Conservation (phyloP, 2,329 filamentous ascomycete genomes). For the Lasiodiplodia citricola region DNA sequence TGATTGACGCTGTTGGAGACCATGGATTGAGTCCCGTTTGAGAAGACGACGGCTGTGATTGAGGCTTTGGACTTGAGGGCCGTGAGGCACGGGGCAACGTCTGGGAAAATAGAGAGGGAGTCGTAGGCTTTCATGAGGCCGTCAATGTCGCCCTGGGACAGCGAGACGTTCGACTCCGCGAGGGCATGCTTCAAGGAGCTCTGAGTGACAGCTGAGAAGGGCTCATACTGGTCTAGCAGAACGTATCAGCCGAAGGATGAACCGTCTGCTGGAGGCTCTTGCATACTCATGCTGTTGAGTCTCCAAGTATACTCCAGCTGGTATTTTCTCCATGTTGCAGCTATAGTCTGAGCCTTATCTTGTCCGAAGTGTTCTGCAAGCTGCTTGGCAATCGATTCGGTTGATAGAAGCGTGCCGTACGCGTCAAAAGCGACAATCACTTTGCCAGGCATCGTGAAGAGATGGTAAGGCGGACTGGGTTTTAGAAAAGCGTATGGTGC, state of each 20-base stretch:
- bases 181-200: constrained; percentile 68
- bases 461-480: not conserved
- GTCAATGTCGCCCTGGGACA: constrained; percentile 53
- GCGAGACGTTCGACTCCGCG: constrained; percentile 58
- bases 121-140: constrained; percentile 69
- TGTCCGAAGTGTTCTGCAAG: constrained; percentile 63
- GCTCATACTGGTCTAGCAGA: constrained; percentile 61
- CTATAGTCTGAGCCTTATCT: constrained; percentile 62
- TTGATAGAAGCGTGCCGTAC: constrained; percentile 76
- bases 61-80: constrained; percentile 48
- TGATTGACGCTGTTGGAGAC: constrained; percentile 63
- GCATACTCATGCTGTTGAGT: constrained; percentile 74
- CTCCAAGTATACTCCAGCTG: constrained; percentile 82
- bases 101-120: constrained; percentile 67
- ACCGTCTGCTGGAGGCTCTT: not conserved
- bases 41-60: constrained; percentile 68
- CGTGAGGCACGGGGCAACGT: constrained; percentile 62
- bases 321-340: constrained; percentile 68
- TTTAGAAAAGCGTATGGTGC: not conserved
- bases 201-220: constrained; percentile 68
- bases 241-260: not conserved
- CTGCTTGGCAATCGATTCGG: constrained; percentile 68
- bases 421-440: constrained; percentile 73
- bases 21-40: constrained; percentile 71
- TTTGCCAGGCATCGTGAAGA: constrained; percentile 55